phyloP scores from a whole-genome alignment of 1,284 basidiomycete species.

The Moesziomyces sp. region DNA sequence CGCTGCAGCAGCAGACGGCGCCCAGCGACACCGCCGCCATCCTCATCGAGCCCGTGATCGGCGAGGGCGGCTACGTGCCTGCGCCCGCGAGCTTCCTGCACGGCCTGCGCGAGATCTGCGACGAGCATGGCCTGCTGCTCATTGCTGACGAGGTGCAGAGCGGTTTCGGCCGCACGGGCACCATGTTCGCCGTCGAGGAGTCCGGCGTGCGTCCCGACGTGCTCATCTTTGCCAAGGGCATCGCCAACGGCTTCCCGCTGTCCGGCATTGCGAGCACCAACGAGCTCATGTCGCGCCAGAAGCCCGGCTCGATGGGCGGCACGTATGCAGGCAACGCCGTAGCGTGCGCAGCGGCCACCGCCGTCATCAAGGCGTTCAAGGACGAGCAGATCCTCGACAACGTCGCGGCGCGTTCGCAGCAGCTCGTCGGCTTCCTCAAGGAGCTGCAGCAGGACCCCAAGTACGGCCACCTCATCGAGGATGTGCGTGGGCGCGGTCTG shows the following conservation, averaged over 20 bases:
- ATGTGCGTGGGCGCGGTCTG: slow-evolving; percentile 61
- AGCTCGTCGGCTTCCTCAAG: slow-evolving; percentile 55
- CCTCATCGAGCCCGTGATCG: slow-evolving; percentile 89
- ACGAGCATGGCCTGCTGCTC: slow-evolving; percentile 85
- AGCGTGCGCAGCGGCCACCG: slow-evolving; percentile 58
- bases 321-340: slow-evolving; percentile 66
- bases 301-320: slow-evolving; percentile 80
- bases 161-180: slow-evolving; percentile 65
- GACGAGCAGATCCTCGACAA: slow-evolving; percentile 63
- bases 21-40: slow-evolving; percentile 90
- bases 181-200: slow-evolving; percentile 78
- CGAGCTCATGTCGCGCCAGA: slow-evolving; percentile 83
- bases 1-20: slow-evolving; percentile 84
- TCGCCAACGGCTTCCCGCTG: slow-evolving; percentile 93
- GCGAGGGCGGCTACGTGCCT: slow-evolving; percentile 92
- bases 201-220: slow-evolving; percentile 83
- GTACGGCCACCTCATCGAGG: slow-evolving; percentile 58
- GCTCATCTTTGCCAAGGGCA: slow-evolving; percentile 88
- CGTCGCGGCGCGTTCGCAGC: slow-evolving; percentile 54
- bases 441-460: slow-evolving; percentile 36
- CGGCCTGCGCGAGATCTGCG: slow-evolving; percentile 84
- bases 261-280: slow-evolving; percentile 84
- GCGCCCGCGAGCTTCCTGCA: slow-evolving; percentile 83
- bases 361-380: slow-evolving; percentile 58
- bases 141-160: slow-evolving; percentile 99